A percentile compares a stretch with the other conserved stretches of the same genome.
These are phyloP conservation scores for Dryas octopetala DNA, from an alignment of 306 rosid genomes.

Conservation along the genomic window DNA sequence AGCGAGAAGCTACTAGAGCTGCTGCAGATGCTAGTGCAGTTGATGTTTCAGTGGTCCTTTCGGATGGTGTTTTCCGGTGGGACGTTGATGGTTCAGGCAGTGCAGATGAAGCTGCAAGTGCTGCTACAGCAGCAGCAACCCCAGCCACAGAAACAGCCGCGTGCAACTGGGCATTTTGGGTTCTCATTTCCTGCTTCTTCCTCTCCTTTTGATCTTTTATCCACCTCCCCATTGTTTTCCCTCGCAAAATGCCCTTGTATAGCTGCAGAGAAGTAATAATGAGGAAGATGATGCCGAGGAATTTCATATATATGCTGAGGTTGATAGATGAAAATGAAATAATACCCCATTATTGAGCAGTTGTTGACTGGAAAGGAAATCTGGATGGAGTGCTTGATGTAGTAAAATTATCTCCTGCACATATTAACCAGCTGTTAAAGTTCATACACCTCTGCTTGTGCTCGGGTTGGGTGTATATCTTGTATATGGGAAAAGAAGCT, in stretches of 20 bases:
- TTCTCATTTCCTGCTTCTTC: slow-evolving; percentile 89
- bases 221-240: slow-evolving; percentile 79
- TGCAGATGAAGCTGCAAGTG: slow-evolving; percentile 65
- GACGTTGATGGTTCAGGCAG: slow-evolving; percentile 45
- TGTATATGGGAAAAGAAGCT: background rate
- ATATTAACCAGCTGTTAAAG: slow-evolving; percentile 19
- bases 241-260: slow-evolving; percentile 70
- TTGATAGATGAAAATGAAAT: slow-evolving; percentile 15
- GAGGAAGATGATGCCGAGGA: background rate
- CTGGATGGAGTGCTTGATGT: slow-evolving; percentile 84
- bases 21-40: slow-evolving; percentile 88
- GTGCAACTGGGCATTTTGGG: slow-evolving; percentile 85
- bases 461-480: background rate
- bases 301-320: slow-evolving; percentile 13
- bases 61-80: slow-evolving; percentile 39
- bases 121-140: slow-evolving; percentile 92
- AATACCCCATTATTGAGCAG: slow-evolving; percentile 75
- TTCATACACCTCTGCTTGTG: background rate
- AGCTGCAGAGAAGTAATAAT: slow-evolving; percentile 51
- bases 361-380: slow-evolving; percentile 68
- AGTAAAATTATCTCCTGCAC: slow-evolving; percentile 74
- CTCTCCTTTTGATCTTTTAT: slow-evolving; percentile 89
- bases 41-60: slow-evolving; percentile 38
- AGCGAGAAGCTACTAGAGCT: slow-evolving; percentile 89
- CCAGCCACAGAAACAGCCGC: slow-evolving; percentile 94